These are phyloP conservation scores for Amanita exitialis DNA, from an alignment of 768 basidiomycete species.

Conservation along the genomic window DNA sequence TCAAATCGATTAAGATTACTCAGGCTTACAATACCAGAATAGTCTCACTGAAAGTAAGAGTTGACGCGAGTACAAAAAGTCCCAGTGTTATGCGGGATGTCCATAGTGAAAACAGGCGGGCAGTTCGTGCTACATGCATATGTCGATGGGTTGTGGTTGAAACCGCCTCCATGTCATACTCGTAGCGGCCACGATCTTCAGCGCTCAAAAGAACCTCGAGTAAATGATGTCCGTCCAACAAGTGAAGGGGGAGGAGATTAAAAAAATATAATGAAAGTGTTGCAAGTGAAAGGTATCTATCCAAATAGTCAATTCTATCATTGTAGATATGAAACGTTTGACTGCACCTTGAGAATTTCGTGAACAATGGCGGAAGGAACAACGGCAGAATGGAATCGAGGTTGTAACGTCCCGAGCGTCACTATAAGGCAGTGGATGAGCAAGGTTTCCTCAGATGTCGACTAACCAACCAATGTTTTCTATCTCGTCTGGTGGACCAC, in stretches of 20 bases:
- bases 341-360: conserved; percentile 47
- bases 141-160: neutral
- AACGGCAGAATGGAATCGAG: conserved; percentile 36
- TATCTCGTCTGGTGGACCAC: conserved; percentile 56
- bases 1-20: neutral
- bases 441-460: neutral
- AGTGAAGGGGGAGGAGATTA: conserved; percentile 68
- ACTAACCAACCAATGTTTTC: conserved; percentile 47
- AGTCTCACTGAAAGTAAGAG: neutral
- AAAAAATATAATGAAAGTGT: conserved; percentile 75
- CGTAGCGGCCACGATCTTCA: neutral
- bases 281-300: conserved; percentile 52
- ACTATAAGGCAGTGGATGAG: conserved; percentile 27
- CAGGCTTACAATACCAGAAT: neutral
- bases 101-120: neutral
- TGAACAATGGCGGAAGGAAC: conserved; percentile 26
- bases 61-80: neutral
- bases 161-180: conserved; percentile 18
- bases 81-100: neutral
- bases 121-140: neutral
- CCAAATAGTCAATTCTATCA: neutral
- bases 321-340: neutral
- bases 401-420: conserved; percentile 34
- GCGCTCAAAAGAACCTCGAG: conserved; percentile 22
- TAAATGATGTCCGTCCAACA: conserved; percentile 62